Evolutionary conservation across 1,284 basidiomycete species (phyloP), one percentile per base, ranked within the genome.

Genomic region (Sanghuangporus sanghuang): DNA sequence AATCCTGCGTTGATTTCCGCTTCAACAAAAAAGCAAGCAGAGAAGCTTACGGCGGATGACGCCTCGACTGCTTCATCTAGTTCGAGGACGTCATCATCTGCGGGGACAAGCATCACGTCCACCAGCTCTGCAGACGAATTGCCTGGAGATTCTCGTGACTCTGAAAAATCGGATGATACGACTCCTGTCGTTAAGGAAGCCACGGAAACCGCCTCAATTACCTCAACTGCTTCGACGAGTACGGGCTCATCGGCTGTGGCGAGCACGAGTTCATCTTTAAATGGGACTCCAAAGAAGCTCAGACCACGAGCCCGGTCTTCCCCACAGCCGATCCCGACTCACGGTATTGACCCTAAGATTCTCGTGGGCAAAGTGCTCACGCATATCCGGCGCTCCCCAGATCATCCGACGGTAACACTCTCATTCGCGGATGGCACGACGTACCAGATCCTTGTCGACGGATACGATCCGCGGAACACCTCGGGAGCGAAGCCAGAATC

Each of bases 361-460:
- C 73, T 87, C 65, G 72, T 81, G 55, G 85, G 85, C 61, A 86
- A 84, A 70, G 72, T 77, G 6, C 73, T 87, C 48, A 78, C 71
- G 12, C 74, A 74, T 53, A 78, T 84, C 56, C 76, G 76, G 7
- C 79, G 78, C 62, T 86, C 85, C 0, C 69, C 74, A n/a, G 74
- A 70, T 8, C 86, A 88, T 67, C 85, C 85, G 0, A 75, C 76
- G 50, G 73, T 86, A 64, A 84, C 83, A 9, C 77, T 87, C 40
- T 74, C 79, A 68, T 85, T 85, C 68, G 69, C 78, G 46, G 86
- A 87, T 69, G 71, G 78, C 12, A 80, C 79, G 6, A 68, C 75
- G n/a, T 83, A 79, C 69, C 83, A 86, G 71, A 74, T 87, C 56
- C 79, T 80, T 16, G 81, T 87, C 46, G 85, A 86, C 61, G 84